Evolutionary conservation across 768 basidiomycete genomes (phyloP).

Genomic region (Panaeolus cyanescens): DNA sequence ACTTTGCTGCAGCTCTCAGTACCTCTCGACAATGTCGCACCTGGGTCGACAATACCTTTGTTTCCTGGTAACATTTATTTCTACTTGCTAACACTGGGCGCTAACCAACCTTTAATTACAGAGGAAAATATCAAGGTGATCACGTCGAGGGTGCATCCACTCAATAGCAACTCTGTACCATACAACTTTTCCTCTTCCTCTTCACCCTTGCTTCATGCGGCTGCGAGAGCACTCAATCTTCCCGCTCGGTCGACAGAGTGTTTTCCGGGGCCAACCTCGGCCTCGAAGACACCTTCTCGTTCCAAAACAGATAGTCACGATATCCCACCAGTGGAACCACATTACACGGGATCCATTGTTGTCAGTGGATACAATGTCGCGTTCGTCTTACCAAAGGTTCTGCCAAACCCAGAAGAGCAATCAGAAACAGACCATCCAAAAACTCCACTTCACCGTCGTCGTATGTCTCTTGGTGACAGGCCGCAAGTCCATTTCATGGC

Average conservation of each 20-base stretch:
- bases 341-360: conserved; percentile 74
- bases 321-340: conserved; percentile 55
- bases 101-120: conserved; percentile 23
- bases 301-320: conserved; percentile 38
- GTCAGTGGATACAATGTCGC: conserved; percentile 78
- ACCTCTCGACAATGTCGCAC: conserved; percentile 63
- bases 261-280: conserved; percentile 51
- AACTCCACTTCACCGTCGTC: conserved; percentile 39
- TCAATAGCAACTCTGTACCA: conserved; percentile 69
- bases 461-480: conserved; percentile 60
- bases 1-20: conserved; percentile 54
- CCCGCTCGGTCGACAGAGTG: conserved; percentile 58
- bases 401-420: conserved; percentile 32
- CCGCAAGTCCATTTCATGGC: conserved; percentile 77
- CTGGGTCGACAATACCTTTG: conserved; percentile 70
- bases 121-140: conserved; percentile 83
- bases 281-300: conserved; percentile 32
- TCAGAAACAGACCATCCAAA: conserved; percentile 20
- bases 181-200: conserved; percentile 71
- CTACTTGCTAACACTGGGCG: not conserved
- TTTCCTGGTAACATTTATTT: conserved; percentile 61
- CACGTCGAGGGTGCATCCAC: conserved; percentile 73
- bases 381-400: conserved; percentile 72
- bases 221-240: conserved; percentile 68
- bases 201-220: conserved; percentile 66